Percentiles rank a stretch among this genome's conserved stretches.
Evolutionary conservation across 164 flowering plant genomes (phyloP).

Genomic region (Stephania yunnanensis): DNA sequence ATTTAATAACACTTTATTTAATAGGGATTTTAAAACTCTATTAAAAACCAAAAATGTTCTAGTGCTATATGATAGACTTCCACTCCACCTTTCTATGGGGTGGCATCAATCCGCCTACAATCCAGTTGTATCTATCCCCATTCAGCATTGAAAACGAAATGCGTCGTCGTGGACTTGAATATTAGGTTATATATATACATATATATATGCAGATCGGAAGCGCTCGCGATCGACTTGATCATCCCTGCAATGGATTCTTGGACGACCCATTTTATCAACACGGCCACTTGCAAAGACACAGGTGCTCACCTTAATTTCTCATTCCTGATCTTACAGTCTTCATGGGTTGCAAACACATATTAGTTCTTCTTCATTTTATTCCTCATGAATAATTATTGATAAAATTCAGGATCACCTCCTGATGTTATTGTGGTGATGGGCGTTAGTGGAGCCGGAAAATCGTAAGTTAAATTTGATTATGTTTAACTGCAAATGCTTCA

Average conservation of each 20-base stretch:
- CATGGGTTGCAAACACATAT: background rate
- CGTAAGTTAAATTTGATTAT: slow-evolving; percentile 38
- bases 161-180: no score
- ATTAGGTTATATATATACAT: no score
- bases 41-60: no score
- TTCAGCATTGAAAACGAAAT: no score
- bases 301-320: background rate
- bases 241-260: background rate
- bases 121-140: no score
- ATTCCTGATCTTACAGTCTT: background rate
- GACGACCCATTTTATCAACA: background rate
- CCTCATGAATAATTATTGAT: background rate
- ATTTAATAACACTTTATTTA: no score
- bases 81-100: no score
- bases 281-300: background rate
- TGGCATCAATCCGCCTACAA: no score
- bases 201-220: background rate
- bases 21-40: no score
- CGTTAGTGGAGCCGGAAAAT: slow-evolving; percentile 77
- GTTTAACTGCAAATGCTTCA: no score
- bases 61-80: no score
- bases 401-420: slow-evolving; percentile 36
- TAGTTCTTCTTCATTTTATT: background rate
- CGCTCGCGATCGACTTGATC: background rate
- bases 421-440: slow-evolving; percentile 72